Evolutionary conservation across 2,329 filamentous ascomycete genomes (phyloP), one percentile per base, ranked within the genome.

Genomic region (Huntiella savannae): DNA sequence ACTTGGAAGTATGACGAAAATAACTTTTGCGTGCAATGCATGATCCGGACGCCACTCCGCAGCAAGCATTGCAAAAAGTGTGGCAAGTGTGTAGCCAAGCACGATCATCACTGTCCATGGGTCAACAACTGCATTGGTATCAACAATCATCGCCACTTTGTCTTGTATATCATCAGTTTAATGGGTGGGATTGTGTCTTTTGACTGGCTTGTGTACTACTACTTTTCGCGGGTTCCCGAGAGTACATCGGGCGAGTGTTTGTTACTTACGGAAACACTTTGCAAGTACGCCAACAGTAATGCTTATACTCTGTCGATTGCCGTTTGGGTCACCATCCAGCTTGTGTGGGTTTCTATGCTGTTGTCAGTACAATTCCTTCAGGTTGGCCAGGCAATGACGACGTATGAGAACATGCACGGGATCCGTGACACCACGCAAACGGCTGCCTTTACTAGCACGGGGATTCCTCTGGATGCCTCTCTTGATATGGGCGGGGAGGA

Each of bases 31-130:
- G 79, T 92, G 22, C 76, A 76, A 41, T 98, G 91, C 65, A 93
- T 96, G 87, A 83, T 93, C 54, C 75, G 88, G 46, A 88, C 82
- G 53, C 91, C 91, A 3, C 64, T 98, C 51, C 75, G 91, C 53
- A 94, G 87, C 65, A 98, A 96, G 67, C 91, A 98, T 63, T 98
- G 91, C 65, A 81, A 80, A 57, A 73, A 83, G 51, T 98, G 91
- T 60, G 77, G 82, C 55, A 81, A 88, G 52, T 98, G 91, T 59
- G 83, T 98, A 46, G 86, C 88, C 46, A 93, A 92, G 62, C 85
- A 94, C 63, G 91, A 98, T 58, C 91, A 98, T 57, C 91, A 98
- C 59, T 98, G 91, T 57, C 91, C 91, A 0, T 98, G 91, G 91
- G 83, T 96, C 17, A 82, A 93, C 63, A 96, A 95, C 62, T 98